Percentiles rank a stretch among this genome's conserved stretches.
phyloP scores from a whole-genome alignment of 176 grass and related monocot genomes.

The Puya raimondii region DNA sequence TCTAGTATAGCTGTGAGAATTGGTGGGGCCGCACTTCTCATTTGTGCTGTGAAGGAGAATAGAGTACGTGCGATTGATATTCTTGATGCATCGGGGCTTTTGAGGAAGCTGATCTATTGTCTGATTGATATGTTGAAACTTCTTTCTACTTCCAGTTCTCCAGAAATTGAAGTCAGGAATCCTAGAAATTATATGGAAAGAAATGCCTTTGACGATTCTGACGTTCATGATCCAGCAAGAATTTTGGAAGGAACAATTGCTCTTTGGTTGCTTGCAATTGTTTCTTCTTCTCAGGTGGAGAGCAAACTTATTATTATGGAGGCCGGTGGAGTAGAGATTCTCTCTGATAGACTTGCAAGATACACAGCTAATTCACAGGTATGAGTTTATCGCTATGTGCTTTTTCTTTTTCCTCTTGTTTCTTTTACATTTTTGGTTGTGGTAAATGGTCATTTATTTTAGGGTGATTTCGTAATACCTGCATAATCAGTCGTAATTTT shows the following conservation, averaged over 20 bases:
- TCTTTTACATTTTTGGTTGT: neutral
- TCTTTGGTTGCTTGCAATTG: slow-evolving; percentile 68
- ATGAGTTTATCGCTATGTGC: slow-evolving; percentile 19
- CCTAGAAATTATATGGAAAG: slow-evolving; percentile 32
- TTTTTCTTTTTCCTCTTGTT: neutral
- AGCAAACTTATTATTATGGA: slow-evolving; percentile 70
- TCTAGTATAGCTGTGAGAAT: slow-evolving; percentile 61
- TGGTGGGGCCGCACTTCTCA: slow-evolving; percentile 54
- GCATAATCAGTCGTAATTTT: too few species aligned
- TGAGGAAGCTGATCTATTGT: slow-evolving; percentile 57
- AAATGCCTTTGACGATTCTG: slow-evolving; percentile 48
- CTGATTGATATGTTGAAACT: slow-evolving; percentile 75
- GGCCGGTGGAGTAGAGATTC: slow-evolving; percentile 54
- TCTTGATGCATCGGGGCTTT: slow-evolving; percentile 55
- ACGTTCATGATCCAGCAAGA: slow-evolving; percentile 36
- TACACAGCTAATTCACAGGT: slow-evolving; percentile 58
- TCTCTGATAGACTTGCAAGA: slow-evolving; percentile 75
- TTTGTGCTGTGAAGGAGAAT: slow-evolving; percentile 56
- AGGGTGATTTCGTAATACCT: neutral
- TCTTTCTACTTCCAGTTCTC: slow-evolving; percentile 32
- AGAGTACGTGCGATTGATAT: slow-evolving; percentile 48
- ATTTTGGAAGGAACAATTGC: slow-evolving; percentile 70
- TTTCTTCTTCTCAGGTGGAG: slow-evolving; percentile 57
- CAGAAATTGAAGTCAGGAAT: slow-evolving; percentile 69
- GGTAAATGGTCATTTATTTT: neutral